Conservation (phyloP, 1,139 yeast species). For the Magnusiomyces ingens region DNA sequence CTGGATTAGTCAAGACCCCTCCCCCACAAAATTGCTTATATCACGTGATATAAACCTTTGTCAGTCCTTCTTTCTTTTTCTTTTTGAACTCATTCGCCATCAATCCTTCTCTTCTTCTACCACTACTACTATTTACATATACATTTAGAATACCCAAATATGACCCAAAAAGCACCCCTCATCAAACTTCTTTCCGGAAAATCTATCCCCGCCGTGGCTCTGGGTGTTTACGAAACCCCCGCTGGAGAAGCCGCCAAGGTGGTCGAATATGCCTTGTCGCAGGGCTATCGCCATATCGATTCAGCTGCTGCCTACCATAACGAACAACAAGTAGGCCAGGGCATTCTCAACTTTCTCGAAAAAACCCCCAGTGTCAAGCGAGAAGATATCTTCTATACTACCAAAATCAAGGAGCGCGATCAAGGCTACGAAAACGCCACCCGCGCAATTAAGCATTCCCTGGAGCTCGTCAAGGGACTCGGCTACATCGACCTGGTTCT, state of each 20-base stretch:
- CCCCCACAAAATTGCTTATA: too few species aligned
- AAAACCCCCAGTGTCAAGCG: conserved; percentile 18
- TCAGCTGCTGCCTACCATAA: conserved; percentile 54
- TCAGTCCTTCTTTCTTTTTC: too few species aligned
- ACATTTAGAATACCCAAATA: too few species aligned
- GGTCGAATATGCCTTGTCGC: conserved; percentile 47
- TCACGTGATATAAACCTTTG: too few species aligned
- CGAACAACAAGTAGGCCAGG: conserved; percentile 47
- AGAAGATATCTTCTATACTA: conserved; percentile 60
- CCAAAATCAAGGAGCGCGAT: conserved; percentile 56
- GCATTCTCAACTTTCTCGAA: conserved; percentile 41
- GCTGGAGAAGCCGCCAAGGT: conserved; percentile 36
- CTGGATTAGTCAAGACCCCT: too few species aligned
- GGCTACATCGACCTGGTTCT: conserved; percentile 43
- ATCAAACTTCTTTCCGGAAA: conserved; percentile 37
- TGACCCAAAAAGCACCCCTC: neutral
- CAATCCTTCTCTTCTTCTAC: too few species aligned
- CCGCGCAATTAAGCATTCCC: conserved; percentile 44
- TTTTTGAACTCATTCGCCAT: too few species aligned
- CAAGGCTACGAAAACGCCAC: conserved; percentile 54
- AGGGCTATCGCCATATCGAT: conserved; percentile 68
- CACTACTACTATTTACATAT: too few species aligned
- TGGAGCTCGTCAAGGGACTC: conserved; percentile 42
- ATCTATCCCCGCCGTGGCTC: conserved; percentile 50
- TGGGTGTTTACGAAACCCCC: conserved; percentile 51